Evolutionary conservation across 2,329 filamentous ascomycete genomes (phyloP).

Genomic region (Penicillium palitans): DNA sequence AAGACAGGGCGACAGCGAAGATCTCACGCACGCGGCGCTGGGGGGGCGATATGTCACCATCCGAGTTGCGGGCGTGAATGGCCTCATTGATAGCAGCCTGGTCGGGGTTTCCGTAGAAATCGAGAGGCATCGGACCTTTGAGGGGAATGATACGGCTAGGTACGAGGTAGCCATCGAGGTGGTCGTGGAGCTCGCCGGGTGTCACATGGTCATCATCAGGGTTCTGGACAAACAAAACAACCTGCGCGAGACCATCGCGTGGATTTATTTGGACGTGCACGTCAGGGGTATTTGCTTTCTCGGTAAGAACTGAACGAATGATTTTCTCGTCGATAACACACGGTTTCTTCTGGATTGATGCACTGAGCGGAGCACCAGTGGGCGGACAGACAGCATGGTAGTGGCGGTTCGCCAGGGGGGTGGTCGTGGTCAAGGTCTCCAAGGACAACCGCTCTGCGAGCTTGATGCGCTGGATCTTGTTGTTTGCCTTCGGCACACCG

Average conservation of each 20-base stretch:
- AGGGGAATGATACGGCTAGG: constrained; percentile 42
- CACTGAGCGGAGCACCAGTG: constrained; percentile 47
- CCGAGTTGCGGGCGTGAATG: constrained; percentile 26
- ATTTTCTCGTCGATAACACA: constrained; percentile 37
- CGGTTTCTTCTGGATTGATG: constrained; percentile 37
- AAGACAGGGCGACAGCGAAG: constrained; percentile 50
- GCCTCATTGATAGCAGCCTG: constrained; percentile 38
- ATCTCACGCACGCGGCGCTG: constrained; percentile 46
- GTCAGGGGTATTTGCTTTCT: constrained; percentile 9
- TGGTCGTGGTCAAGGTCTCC: constrained; percentile 48
- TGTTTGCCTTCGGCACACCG: constrained; percentile 56
- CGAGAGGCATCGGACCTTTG: constrained; percentile 37
- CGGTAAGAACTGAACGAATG: constrained; percentile 6
- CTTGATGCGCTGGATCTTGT: constrained; percentile 59
- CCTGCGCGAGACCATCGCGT: constrained; percentile 21
- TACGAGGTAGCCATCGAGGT: constrained; percentile 39
- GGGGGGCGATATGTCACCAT: constrained; percentile 24
- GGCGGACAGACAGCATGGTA: constrained; percentile 54
- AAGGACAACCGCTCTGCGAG: constrained; percentile 52
- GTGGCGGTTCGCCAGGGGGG: constrained; percentile 49
- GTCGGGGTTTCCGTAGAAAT: constrained; percentile 37
- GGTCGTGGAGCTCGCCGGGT: constrained; percentile 18
- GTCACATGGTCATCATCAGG: constrained; percentile 5
- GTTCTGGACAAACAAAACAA: constrained; percentile 16
- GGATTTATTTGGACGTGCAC: constrained; percentile 21